Evolutionary conservation across 1,139 yeast genomes (phyloP).

Genomic region (Eremothecium cymbalariae): DNA sequence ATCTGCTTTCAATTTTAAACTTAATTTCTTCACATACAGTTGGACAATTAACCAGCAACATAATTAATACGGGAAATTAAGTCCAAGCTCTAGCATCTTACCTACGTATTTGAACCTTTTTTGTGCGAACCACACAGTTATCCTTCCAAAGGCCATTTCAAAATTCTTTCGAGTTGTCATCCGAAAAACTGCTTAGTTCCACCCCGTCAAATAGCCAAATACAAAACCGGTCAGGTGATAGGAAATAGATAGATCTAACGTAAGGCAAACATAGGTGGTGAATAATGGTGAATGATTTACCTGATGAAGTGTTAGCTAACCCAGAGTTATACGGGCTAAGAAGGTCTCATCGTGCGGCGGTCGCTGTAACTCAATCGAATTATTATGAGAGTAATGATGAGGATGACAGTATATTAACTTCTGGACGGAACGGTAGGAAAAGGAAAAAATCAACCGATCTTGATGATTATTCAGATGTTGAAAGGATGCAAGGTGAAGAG

Average conservation of each 20-base stretch:
- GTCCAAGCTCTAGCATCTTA: no score
- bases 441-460: slow-evolving; percentile 18
- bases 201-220: slow-evolving; percentile 1
- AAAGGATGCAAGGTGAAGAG: slow-evolving; percentile 20
- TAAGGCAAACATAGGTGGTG: no score
- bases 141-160: neutral
- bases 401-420: slow-evolving; percentile 25
- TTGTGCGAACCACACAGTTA: neutral
- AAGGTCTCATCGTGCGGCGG: slow-evolving; percentile 70
- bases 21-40: no score
- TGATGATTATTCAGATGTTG: slow-evolving; percentile 22
- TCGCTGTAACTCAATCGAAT: slow-evolving; percentile 42
- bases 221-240: slow-evolving; percentile 4
- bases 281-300: slow-evolving; percentile 23
- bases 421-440: slow-evolving; percentile 19
- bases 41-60: no score
- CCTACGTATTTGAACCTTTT: slow-evolving; percentile 1
- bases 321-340: slow-evolving; percentile 92
- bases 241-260: no score
- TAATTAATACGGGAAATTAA: no score
- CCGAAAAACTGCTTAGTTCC: slow-evolving; percentile 2
- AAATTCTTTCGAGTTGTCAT: slow-evolving; percentile 1
- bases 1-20: slow-evolving; percentile 3
- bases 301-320: slow-evolving; percentile 39
- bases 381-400: slow-evolving; percentile 32